phyloP scores from a whole-genome alignment of 2,329 filamentous ascomycete species.

The Macrophomina pseudophaseolina region DNA sequence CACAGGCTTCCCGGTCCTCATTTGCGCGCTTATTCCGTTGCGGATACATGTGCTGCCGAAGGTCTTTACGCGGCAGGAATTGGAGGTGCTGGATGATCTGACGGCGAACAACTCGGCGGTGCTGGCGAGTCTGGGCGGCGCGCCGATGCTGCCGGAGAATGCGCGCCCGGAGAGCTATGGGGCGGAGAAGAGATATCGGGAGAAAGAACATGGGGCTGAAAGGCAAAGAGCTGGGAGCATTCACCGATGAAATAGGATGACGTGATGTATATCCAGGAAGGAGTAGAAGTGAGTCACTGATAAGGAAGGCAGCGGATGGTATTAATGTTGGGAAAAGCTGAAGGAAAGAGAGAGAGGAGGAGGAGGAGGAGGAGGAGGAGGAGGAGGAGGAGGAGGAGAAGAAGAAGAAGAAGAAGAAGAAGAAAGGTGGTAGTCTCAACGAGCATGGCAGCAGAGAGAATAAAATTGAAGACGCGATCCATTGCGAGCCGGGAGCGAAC shows the following conservation, averaged over 20 bases:
- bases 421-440: too few species aligned
- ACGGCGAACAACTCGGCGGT: conserved; percentile 59
- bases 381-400: too few species aligned
- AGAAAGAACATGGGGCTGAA: not conserved
- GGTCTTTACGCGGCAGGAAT: conserved; percentile 55
- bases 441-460: too few species aligned
- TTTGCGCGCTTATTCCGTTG: conserved; percentile 60
- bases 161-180: not conserved
- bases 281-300: too few species aligned
- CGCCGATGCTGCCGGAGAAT: conserved; percentile 37
- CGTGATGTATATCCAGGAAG: too few species aligned
- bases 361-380: too few species aligned
- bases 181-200: not conserved
- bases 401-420: rapidly evolving
- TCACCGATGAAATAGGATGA: not conserved
- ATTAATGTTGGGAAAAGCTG: too few species aligned
- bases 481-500: too few species aligned
- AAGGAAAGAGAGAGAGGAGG: too few species aligned
- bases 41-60: conserved; percentile 55
- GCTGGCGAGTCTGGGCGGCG: conserved; percentile 57
- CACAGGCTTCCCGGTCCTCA: conserved; percentile 59
- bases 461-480: too few species aligned
- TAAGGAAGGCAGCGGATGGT: too few species aligned
- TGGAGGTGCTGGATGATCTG: conserved; percentile 56
- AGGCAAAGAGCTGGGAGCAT: conserved; percentile 10